These are phyloP conservation scores for Debaryomycetaceae sp. DNA, from an alignment of 1,139 yeast species.

Conservation along the genomic window DNA sequence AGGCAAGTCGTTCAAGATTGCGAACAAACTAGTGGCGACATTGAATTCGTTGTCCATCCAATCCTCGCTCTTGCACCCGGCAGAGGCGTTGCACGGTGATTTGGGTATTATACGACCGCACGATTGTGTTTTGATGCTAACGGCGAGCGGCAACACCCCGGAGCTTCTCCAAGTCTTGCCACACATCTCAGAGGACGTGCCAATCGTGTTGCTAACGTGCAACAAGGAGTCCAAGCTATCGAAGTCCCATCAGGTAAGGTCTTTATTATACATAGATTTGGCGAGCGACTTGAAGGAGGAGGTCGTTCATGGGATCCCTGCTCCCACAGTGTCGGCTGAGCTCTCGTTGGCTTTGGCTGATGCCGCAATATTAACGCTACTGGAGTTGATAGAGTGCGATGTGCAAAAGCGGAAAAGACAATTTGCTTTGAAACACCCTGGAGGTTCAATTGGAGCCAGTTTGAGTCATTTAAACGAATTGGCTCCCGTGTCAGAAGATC, in stretches of 20 bases:
- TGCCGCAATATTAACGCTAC: conserved; percentile 68
- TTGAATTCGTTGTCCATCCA: conserved; percentile 74
- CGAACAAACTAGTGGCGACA: conserved; percentile 75
- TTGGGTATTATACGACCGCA: conserved; percentile 63
- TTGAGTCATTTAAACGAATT: conserved; percentile 37
- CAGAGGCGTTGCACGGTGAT: conserved; percentile 91
- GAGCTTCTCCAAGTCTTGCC: conserved; percentile 62
- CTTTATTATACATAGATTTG: conserved; percentile 60
- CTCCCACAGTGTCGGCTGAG: conserved; percentile 85
- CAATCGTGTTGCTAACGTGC: conserved; percentile 65
- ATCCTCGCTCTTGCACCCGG: conserved; percentile 68
- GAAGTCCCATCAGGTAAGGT: conserved; percentile 39
- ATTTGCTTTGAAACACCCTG: conserved; percentile 79
- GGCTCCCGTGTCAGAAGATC: conserved; percentile 7
- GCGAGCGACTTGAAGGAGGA: conserved; percentile 59
- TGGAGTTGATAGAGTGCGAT: conserved; percentile 64
- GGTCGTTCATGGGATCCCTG: conserved; percentile 74
- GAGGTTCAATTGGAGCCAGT: conserved; percentile 79
- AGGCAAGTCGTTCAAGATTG: conserved; percentile 82
- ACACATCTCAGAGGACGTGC: conserved; percentile 52
- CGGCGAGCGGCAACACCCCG: conserved; percentile 83
- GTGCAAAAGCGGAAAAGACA: conserved; percentile 46
- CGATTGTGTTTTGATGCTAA: conserved; percentile 65
- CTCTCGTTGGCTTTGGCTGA: conserved; percentile 75
- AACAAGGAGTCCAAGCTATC: conserved; percentile 47